Evolutionary conservation across 805 yeast species (phyloP).

Genomic region (Yamadazyma ubonensis): DNA sequence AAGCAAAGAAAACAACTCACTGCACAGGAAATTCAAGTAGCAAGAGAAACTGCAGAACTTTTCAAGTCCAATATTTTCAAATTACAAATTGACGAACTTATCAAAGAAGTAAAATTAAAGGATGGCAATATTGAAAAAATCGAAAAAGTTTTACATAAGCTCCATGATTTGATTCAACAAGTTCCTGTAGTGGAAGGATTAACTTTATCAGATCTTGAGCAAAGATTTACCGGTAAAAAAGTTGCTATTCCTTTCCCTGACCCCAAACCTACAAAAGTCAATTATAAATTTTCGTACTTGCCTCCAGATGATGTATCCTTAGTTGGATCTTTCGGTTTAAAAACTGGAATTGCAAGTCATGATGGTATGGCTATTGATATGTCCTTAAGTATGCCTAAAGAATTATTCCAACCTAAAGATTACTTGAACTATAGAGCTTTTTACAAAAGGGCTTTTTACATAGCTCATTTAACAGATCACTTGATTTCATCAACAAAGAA

Average conservation of each 20-base stretch:
- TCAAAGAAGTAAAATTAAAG: conserved; percentile 75
- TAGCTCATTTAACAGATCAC: conserved; percentile 73
- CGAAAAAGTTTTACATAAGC: conserved; percentile 72
- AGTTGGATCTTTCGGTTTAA: conserved; percentile 87
- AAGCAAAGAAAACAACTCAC: conserved; percentile 44
- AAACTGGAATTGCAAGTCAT: conserved; percentile 63
- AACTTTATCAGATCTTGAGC: conserved; percentile 58
- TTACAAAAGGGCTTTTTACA: conserved; percentile 84
- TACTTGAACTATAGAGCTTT: conserved; percentile 85
- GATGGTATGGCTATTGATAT: conserved; percentile 70
- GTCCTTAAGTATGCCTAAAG: conserved; percentile 75
- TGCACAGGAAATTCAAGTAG: conserved; percentile 85
- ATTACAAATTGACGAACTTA: conserved; percentile 86
- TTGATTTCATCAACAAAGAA: conserved; percentile 53
- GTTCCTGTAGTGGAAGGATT: conserved; percentile 57
- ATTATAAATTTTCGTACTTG: conserved; percentile 67
- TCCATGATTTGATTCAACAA: conserved; percentile 65
- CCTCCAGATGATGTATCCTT: conserved; percentile 75
- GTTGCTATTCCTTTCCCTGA: conserved; percentile 83
- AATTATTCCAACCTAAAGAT: conserved; percentile 80
- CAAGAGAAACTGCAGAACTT: conserved; percentile 89
- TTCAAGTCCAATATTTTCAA: conserved; percentile 96
- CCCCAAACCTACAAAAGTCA: conserved; percentile 75
- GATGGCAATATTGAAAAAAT: conserved; percentile 63
- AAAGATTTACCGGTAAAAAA: conserved; percentile 48